Base-by-base conservation (phyloP, 306 rosid species). In the Potentilla sterilis region DNA sequence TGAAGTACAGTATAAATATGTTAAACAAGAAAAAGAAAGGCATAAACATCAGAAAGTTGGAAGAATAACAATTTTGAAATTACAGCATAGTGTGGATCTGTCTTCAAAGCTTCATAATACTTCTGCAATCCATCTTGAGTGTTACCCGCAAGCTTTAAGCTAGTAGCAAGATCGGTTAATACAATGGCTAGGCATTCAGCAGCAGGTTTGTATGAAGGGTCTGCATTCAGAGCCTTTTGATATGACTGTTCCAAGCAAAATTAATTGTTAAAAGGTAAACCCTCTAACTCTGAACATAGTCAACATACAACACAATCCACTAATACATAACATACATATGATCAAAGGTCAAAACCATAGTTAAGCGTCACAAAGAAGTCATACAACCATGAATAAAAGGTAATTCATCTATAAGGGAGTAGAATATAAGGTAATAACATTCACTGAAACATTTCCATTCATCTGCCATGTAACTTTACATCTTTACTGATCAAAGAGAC, bases 51-150 rank as follows among this genome's bases (percentile, higher is more conserved):
- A 74, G 32, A 69, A 70, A 64, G 70, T 46, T 13, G 67, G 78
- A 79, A 44, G 57, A 68, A 77, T 37, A 61, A 51, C 19, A 51
- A 66, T 10, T 47, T 9, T 67, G 46, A 82, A 73, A 85, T 85
- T 92, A 96, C 99, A 80, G 99, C 99, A 82, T 92, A 96, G 79
- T 86, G 97, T 10, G 93, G 86, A 86, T 96, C 98, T 83, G 88
- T 86, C 84, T 90, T 90, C 81, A 96, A 91, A 63, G 99, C 99
- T 83, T 90, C 99, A 79, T 90, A 88, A 83, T 96, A 96, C 85
- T 96, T 96, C 86, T 96, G 97, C 87, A 96, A 87, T 82, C 99
- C 97, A 66, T 96, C 99, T 79, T 89, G 97, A 68, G 97, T 91
- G 80, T 91, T 90, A 21, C 99, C 99, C 76, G 96, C 89, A 79